Base-by-base conservation (phyloP, 441 rosid species). In the Croton setiger region DNA sequence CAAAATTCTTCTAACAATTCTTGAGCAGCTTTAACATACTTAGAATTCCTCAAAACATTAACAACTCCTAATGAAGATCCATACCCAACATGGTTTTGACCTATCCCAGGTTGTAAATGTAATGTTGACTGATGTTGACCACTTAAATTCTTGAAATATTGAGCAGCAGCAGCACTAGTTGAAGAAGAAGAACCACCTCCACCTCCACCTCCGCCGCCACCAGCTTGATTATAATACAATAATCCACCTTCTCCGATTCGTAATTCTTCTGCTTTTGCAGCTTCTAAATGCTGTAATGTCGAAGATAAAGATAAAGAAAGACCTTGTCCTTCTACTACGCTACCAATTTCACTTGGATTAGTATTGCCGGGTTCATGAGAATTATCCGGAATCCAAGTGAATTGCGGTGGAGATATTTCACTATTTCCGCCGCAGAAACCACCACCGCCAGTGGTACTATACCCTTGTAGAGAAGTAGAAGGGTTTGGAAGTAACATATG, bases 1-100 rank as follows among this genome's bases (percentile, higher is more conserved):
- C 98, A 93, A 74, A 90, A 88, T 67, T 93, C 98, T 71, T 93
- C 97, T 69, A 93, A 69, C 83, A 93, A 75, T 68, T 93, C 98
- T 72, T 88, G 93, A 11, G 92, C 94, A 0, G 96, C 81, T 72
- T 72, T 87, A 0, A 83, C 84, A 65, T 87, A 90, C 83, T 85
- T 87, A 1, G 98, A 93, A 71, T 69, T 82, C 68, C 98, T 86
- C 51, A 90, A 75, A 45, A 83, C 82, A 70, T 85, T 88, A 56
- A 85, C 78, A 14, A 80, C 80, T 63, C 88, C 88, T 14, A 80
- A 48, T 17, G 91, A 81, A 59, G 92, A 79, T 2, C 86, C 85
- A 55, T 44, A 79, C 41, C 88, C 87, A 36, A 69, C 81, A 57
- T 79, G 88, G 68, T 73, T 76, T 68, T 80, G 82, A 33, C 74